Evolutionary conservation across 2,329 filamentous ascomycete species (phyloP).

Genomic region (Fusarium cicatricum): DNA sequence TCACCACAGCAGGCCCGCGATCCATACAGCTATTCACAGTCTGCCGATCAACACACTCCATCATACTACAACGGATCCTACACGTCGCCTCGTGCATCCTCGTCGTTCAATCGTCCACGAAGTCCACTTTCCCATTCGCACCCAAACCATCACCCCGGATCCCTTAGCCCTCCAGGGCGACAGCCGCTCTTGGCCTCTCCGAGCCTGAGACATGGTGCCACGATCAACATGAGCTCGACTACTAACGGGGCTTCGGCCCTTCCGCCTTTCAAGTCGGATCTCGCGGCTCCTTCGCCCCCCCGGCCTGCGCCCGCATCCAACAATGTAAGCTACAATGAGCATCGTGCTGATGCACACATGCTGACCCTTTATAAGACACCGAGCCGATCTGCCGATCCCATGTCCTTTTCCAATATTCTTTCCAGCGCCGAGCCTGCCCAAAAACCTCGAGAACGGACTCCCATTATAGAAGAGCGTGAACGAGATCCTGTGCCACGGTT

Average conservation of each 20-base stretch:
- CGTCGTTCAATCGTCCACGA: constrained; percentile 53
- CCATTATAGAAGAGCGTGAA: constrained; percentile 45
- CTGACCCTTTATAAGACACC: constrained; percentile 62
- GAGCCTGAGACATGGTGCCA: constrained; percentile 53
- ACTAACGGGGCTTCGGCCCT: constrained; percentile 52
- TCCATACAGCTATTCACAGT: constrained; percentile 57
- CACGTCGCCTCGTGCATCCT: constrained; percentile 56
- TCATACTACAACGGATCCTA: constrained; percentile 61
- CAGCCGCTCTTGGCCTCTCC: constrained; percentile 58
- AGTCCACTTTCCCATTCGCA: constrained; percentile 62
- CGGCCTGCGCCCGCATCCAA: constrained; percentile 50
- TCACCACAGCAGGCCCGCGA: constrained; percentile 56
- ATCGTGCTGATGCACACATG: constrained; percentile 7
- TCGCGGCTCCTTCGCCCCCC: constrained; percentile 51
- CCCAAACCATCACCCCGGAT: constrained; percentile 53
- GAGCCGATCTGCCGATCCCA: constrained; percentile 80
- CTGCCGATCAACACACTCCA: constrained; percentile 52
- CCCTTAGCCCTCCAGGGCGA: constrained; percentile 54
- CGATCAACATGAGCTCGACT: constrained; percentile 48
- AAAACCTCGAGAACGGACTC: constrained; percentile 59
- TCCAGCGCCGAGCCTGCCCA: constrained; percentile 76
- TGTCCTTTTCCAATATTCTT: constrained; percentile 96
- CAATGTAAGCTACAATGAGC: constrained; percentile 45
- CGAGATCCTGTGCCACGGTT: constrained; percentile 29
- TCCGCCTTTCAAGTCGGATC: constrained; percentile 51